Percentiles rank a stretch among this genome's conserved stretches.
Conservation (phyloP, 257 asterid genomes). For the Solanum chaucha region DNA sequence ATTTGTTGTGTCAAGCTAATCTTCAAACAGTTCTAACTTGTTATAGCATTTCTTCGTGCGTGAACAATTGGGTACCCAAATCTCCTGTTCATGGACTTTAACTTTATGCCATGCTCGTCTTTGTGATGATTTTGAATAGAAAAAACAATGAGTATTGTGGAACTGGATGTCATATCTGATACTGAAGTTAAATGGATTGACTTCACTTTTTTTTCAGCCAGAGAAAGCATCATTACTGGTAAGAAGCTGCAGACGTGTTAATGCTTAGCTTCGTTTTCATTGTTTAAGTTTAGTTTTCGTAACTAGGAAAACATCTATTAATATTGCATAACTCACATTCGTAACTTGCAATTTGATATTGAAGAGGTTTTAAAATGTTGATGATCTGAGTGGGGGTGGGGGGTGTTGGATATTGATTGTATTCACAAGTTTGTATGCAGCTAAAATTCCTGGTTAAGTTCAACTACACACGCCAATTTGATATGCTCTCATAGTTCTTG, state of each 20-base stretch:
- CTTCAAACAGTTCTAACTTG: neutral
- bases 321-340: neutral
- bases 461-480: neutral
- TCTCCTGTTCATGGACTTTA: neutral
- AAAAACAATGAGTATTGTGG: neutral
- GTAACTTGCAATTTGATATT: neutral
- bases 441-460: neutral
- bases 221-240: neutral
- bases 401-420: neutral
- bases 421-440: neutral
- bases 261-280: neutral
- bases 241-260: neutral
- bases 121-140: neutral
- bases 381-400: neutral
- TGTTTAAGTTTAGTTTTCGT: neutral
- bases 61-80: neutral
- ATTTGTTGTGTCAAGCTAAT: neutral
- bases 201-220: neutral
- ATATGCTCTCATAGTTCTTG: neutral
- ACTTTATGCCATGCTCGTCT: neutral
- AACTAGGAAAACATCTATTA: neutral
- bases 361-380: neutral
- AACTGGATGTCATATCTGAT: neutral
- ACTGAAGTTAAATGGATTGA: neutral
- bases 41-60: neutral